Base-by-base conservation (phyloP, 495 filamentous ascomycete genomes). In the Aspergillus olivimuriae region DNA sequence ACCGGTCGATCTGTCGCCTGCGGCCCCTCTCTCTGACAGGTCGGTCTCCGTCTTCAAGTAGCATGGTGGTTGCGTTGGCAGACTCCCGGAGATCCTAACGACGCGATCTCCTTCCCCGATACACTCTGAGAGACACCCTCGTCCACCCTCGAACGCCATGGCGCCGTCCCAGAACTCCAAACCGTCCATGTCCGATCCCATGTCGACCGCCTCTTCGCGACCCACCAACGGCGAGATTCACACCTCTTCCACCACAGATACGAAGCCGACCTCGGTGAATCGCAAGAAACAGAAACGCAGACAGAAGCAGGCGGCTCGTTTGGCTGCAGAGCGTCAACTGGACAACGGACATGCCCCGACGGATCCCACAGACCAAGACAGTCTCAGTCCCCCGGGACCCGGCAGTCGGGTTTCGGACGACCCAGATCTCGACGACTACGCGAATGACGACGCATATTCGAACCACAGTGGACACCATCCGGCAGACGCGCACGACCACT, bases 271-370 rank as follows among this genome's bases (percentile, higher is more conserved):
- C 23, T 61, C 73, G 3, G 84, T 91, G 32, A 95, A 95, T 65
- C 80, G 86, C 57, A 95, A 95, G 68, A 95, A 95, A 64, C 85
- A 90, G 61, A 94, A 94, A 65, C 78, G 85, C 22, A 80, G 85
- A 48, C 73, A 81, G 44, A 91, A 90, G 54, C 70, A 78, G 62
- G 85, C 84, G 36, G 86, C 86, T 31, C 78, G 84, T 14, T 75
- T 82, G 44, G 83, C 80, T 24, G 81, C 80, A 40, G 79, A 70
- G 33, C 62, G 70, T 41, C 57, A 58, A 28, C 36, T 48, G 9
- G 47, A 48, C 3, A 60, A 56, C 34, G 62, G 52, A 16, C 55
- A 58, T 32, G 46, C 43, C 16, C 46, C 58, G 17, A 50, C 45
- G 19, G 55, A 65, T 33, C 24, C 42, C 20, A 40, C 46, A 23